A percentile compares a stretch with the other conserved stretches of the same genome.
Evolutionary conservation across 1,139 yeast species (phyloP).

Genomic region (Magnusiomyces tetraspermus): DNA sequence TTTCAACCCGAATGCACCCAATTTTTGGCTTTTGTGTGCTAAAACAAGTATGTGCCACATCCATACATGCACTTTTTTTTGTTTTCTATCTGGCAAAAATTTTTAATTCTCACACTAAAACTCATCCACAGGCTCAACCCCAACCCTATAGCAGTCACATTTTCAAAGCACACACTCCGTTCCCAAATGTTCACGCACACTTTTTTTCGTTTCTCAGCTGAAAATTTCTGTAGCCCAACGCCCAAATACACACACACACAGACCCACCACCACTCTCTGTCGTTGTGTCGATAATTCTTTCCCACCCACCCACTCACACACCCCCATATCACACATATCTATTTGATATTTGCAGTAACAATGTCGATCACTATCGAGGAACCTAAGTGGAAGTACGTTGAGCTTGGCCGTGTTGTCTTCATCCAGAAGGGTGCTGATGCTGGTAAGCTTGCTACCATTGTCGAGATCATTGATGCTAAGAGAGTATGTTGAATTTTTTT

Average conservation of each 20-base stretch:
- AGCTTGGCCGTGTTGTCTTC: slow-evolving; percentile 98
- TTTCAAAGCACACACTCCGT: too few relatives aligned
- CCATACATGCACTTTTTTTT: too few relatives aligned
- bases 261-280: neutral
- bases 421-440: slow-evolving; percentile 59
- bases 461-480: slow-evolving; percentile 98
- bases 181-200: too few relatives aligned
- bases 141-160: too few relatives aligned
- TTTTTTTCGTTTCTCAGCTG: neutral
- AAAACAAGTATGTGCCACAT: too few relatives aligned
- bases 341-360: slow-evolving; percentile 16
- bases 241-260: too few relatives aligned
- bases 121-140: too few relatives aligned
- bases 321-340: slow-evolving; percentile 11
- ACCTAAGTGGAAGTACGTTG: slow-evolving; percentile 98
- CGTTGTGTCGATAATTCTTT: neutral
- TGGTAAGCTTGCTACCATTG: slow-evolving; percentile 87
- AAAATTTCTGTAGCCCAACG: too few relatives aligned
- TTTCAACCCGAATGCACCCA: too few relatives aligned
- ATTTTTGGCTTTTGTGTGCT: too few relatives aligned
- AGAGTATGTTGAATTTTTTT: slow-evolving; percentile 54
- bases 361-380: slow-evolving; percentile 84
- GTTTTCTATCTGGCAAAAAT: too few relatives aligned
- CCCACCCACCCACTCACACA: slow-evolving; percentile 6
- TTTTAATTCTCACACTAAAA: too few relatives aligned